Conservation (phyloP, 2,329 filamentous ascomycete genomes). For the Monilinia fructicola region DNA sequence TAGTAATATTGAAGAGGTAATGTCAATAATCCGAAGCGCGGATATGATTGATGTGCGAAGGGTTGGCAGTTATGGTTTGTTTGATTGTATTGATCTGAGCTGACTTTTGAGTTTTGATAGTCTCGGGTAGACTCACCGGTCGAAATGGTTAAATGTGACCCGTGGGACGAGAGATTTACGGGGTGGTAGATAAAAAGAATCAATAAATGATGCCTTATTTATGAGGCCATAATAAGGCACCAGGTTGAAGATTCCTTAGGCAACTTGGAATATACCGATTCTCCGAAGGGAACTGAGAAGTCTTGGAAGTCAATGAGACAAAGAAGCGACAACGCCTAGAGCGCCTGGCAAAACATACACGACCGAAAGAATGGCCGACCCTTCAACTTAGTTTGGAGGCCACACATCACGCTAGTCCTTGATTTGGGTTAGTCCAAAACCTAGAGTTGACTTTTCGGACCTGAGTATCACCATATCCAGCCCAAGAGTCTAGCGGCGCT, state of each 20-base stretch:
- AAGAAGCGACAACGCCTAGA: not conserved
- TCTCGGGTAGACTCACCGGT: conserved; percentile 3
- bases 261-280: too few species aligned
- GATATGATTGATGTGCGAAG: not conserved
- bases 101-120: conserved; percentile 10
- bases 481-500: too few species aligned
- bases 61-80: not conserved
- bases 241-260: too few species aligned
- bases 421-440: not conserved
- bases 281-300: too few species aligned
- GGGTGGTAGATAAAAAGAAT: not conserved
- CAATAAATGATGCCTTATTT: not conserved
- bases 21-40: not conserved
- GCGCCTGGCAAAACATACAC: not conserved
- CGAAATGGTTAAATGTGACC: not conserved
- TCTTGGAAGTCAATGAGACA: not conserved
- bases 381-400: not conserved
- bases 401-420: not conserved
- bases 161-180: too few species aligned
- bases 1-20: not conserved
- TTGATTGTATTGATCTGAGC: not conserved
- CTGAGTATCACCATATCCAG: too few species aligned
- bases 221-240: too few species aligned
- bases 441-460: too few species aligned
- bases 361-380: not conserved